phyloP scores from a whole-genome alignment of 2,329 filamentous ascomycete genomes.

The Fusarium devonianum region DNA sequence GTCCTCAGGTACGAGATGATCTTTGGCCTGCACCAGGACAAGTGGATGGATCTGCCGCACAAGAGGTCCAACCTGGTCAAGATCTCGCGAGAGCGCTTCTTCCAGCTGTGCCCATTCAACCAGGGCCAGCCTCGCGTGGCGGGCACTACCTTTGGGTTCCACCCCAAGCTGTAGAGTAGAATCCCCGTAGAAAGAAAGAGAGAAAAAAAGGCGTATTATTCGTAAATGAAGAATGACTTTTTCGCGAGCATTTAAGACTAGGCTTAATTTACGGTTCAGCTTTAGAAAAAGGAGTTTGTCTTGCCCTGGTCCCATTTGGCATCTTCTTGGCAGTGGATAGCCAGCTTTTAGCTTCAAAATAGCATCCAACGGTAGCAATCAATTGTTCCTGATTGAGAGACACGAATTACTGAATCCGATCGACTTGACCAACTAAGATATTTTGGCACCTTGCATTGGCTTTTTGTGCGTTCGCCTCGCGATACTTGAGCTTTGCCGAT shows the following conservation, averaged over 20 bases:
- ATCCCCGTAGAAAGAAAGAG: background rate
- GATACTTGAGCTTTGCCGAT: slow-evolving; percentile 4
- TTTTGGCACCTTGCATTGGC: slow-evolving; percentile 11
- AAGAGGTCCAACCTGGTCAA: slow-evolving; percentile 73
- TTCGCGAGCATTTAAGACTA: too few species aligned
- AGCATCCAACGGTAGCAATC: background rate
- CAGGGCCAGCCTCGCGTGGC: slow-evolving; percentile 62
- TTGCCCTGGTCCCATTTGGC: background rate
- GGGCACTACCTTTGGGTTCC: slow-evolving; percentile 59
- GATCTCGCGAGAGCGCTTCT: slow-evolving; percentile 72
- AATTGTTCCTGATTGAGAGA: background rate
- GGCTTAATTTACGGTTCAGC: too few species aligned
- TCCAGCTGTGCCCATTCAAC: slow-evolving; percentile 68
- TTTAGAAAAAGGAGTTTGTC: too few species aligned
- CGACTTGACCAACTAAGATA: slow-evolving; percentile 15
- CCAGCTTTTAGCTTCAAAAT: too few species aligned
- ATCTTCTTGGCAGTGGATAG: slow-evolving; percentile 9
- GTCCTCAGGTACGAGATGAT: slow-evolving; percentile 77
- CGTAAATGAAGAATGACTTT: too few species aligned
- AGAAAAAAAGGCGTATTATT: too few species aligned
- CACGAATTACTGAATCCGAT: slow-evolving; percentile 7
- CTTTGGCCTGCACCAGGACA: slow-evolving; percentile 75
- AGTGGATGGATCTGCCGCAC: slow-evolving; percentile 75
- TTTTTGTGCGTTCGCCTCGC: too few species aligned
- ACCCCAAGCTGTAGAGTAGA: slow-evolving; percentile 56